Conservation (phyloP, 2,329 filamentous ascomycete genomes). For the Macrophomina tecta region DNA sequence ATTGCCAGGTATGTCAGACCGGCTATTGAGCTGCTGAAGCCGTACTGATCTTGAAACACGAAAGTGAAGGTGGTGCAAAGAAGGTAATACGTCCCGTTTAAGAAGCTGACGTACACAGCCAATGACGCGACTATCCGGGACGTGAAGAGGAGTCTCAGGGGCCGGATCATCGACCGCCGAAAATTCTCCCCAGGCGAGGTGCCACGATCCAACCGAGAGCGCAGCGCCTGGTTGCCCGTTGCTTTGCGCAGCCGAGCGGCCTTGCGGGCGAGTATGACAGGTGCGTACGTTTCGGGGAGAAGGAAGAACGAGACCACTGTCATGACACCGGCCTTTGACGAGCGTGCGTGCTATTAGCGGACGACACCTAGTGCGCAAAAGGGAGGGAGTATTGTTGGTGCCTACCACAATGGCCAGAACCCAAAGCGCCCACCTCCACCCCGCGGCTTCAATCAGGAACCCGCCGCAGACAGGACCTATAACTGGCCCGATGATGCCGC, state of each 20-base stretch:
- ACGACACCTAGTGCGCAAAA: neutral
- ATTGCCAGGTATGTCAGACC: conserved; percentile 44
- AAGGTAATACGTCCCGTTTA: conserved; percentile 52
- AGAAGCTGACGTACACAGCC: conserved; percentile 53
- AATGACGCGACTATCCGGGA: conserved; percentile 62
- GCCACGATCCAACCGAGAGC: conserved; percentile 49
- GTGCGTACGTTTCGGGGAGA: conserved; percentile 56
- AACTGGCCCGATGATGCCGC: conserved; percentile 57
- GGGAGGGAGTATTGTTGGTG: conserved; percentile 38
- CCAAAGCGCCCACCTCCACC: conserved; percentile 18
- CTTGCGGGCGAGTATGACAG: conserved; percentile 54
- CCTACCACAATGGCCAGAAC: neutral
- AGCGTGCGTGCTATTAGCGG: neutral
- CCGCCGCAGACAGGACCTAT: conserved; percentile 44
- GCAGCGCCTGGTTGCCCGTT: conserved; percentile 53
- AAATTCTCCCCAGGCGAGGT: conserved; percentile 50
- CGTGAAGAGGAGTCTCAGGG: conserved; percentile 63
- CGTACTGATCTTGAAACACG: conserved; percentile 44
- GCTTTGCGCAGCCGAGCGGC: conserved; percentile 54
- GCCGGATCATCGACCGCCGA: conserved; percentile 55
- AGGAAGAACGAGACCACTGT: conserved; percentile 47
- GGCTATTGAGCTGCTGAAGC: conserved; percentile 40
- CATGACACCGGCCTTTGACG: conserved; percentile 40
- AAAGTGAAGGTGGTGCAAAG: conserved; percentile 47
- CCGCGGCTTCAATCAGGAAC: neutral